Conservation (phyloP, 164 flowering plant species). For the Amborella trichopoda region DNA sequence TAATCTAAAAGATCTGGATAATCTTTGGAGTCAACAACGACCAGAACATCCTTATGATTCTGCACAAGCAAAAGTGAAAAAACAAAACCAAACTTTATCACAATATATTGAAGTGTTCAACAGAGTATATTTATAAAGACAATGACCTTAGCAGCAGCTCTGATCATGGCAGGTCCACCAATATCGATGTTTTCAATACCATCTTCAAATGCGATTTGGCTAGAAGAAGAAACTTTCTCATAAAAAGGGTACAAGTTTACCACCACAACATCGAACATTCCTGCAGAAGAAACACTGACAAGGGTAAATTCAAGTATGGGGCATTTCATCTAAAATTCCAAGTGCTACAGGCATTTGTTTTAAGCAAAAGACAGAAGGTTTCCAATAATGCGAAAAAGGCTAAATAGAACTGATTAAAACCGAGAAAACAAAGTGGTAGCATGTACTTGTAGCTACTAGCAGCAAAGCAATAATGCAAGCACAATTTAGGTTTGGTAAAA, state of each 20-base stretch:
- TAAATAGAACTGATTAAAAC: too few species aligned
- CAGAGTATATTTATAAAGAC: not conserved
- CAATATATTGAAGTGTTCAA: not conserved
- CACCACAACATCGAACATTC: slow-evolving; percentile 88
- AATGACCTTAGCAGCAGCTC: slow-evolving; percentile 97
- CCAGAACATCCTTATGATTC: slow-evolving; percentile 96
- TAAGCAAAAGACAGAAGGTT: too few species aligned
- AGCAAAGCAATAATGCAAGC: too few species aligned
- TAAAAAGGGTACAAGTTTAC: slow-evolving; percentile 94
- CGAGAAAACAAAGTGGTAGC: too few species aligned
- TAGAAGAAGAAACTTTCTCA: slow-evolving; percentile 66
- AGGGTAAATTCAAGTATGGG: not conserved
- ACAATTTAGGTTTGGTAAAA: too few species aligned
- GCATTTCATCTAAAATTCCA: too few species aligned
- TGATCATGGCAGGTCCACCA: slow-evolving; percentile 99
- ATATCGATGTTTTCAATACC: slow-evolving; percentile 96
- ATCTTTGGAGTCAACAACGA: slow-evolving; percentile 81
- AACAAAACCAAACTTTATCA: not conserved
- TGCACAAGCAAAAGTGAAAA: slow-evolving; percentile 18
- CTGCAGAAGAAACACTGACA: slow-evolving; percentile 20
- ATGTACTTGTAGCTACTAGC: too few species aligned
- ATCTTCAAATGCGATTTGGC: slow-evolving; percentile 69
- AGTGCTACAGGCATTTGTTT: too few species aligned
- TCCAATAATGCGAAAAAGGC: too few species aligned
- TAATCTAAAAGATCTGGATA: slow-evolving; percentile 68